phyloP scores from a whole-genome alignment of 1,284 basidiomycete species.

The Cystodermella granulosa region DNA sequence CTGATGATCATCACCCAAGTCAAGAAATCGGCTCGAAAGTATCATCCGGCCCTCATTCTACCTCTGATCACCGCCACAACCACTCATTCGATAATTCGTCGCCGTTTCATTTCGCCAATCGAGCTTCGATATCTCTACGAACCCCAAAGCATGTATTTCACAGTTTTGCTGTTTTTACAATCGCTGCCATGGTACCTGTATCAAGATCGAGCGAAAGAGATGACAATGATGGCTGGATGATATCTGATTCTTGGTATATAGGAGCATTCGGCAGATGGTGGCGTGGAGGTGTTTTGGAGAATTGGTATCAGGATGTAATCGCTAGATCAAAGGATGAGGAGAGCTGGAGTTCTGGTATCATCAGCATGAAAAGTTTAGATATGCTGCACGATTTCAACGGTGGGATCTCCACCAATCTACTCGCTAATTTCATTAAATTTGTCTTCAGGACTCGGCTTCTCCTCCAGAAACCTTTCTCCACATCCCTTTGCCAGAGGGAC shows the following conservation, averaged over 20 bases:
- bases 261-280: conserved; percentile 87
- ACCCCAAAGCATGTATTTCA: conserved; percentile 89
- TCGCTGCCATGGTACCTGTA: conserved; percentile 69
- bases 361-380: conserved; percentile 65
- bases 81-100: conserved; percentile 43
- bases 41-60: conserved; percentile 18
- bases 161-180: conserved; percentile 78
- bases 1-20: conserved; percentile 46
- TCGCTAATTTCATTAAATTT: conserved; percentile 3
- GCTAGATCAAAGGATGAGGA: conserved; percentile 64
- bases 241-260: conserved; percentile 78
- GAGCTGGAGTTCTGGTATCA: conserved; percentile 67
- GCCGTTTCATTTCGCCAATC: conserved; percentile 84
- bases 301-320: conserved; percentile 65
- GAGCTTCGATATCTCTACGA: conserved; percentile 84
- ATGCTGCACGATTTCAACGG: conserved; percentile 59
- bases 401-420: conserved; percentile 30
- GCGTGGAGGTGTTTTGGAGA: conserved; percentile 66
- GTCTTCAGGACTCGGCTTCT: conserved; percentile 47
- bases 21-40: conserved; percentile 26
- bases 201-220: conserved; percentile 34
- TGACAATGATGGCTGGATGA: conserved; percentile 46
- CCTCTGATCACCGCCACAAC: conserved; percentile 25
- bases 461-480: conserved; percentile 44
- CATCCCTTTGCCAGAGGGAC: conserved; percentile 42